Evolutionary conservation across 2,329 filamentous ascomycete genomes (phyloP).

Genomic region (Cladosporium sp.): DNA sequence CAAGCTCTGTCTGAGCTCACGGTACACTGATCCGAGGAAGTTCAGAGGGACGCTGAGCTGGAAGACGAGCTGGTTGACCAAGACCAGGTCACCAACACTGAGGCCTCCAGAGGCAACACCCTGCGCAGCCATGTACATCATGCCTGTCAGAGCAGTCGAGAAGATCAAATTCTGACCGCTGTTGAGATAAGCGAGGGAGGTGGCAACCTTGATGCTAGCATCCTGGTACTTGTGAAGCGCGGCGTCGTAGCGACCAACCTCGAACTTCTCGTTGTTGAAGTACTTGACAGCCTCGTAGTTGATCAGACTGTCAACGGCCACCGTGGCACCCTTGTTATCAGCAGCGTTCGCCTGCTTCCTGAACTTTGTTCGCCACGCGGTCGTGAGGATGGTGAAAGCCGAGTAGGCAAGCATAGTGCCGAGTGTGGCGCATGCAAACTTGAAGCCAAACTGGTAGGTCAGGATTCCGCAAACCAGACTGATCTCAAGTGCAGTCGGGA

Average conservation of each 20-base stretch:
- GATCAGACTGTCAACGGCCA: slow-evolving; percentile 94
- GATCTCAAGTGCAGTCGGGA: slow-evolving; percentile 92
- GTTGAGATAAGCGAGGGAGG: slow-evolving; percentile 89
- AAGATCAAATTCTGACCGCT: slow-evolving; percentile 97
- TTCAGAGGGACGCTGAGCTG: slow-evolving; percentile 96
- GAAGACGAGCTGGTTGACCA: slow-evolving; percentile 99
- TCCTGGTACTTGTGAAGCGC: slow-evolving; percentile 84
- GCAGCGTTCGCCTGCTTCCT: slow-evolving; percentile 92
- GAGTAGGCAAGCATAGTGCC: slow-evolving; percentile 91
- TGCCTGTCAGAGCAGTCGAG: slow-evolving; percentile 84
- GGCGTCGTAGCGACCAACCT: slow-evolving; percentile 85
- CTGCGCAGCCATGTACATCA: slow-evolving; percentile 97
- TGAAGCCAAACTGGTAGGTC: slow-evolving; percentile 89
- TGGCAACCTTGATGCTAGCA: slow-evolving; percentile 95
- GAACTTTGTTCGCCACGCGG: slow-evolving; percentile 96
- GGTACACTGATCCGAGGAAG: slow-evolving; percentile 96
- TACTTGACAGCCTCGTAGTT: slow-evolving; percentile 99
- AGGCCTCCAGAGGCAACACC: slow-evolving; percentile 79
- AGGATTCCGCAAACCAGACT: slow-evolving; percentile 93
- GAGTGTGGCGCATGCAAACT: slow-evolving; percentile 88
- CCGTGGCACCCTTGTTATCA: slow-evolving; percentile 91
- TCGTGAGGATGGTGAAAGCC: slow-evolving; percentile 95
- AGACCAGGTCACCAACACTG: slow-evolving; percentile 93
- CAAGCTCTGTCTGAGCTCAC: slow-evolving; percentile 89
- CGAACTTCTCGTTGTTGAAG: slow-evolving; percentile 98